Percentiles rank a stretch among this genome's conserved stretches.
Conservation (phyloP, 805 yeast genomes). For the Diddensiella santjacobensis region DNA sequence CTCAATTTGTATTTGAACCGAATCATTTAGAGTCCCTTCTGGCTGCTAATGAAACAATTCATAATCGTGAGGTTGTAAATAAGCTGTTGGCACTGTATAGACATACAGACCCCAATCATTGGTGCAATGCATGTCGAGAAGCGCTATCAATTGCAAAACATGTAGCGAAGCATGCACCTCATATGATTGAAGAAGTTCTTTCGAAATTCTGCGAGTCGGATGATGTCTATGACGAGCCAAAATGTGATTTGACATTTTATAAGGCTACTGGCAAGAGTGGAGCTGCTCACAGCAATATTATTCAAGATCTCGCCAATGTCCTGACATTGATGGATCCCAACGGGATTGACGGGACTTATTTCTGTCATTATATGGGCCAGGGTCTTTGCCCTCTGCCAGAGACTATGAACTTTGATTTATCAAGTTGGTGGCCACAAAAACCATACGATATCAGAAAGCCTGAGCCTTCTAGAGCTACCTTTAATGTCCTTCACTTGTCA, state of each 20-base stretch:
- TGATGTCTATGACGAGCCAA: neutral
- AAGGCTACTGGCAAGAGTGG: neutral
- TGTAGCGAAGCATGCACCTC: slow-evolving; percentile 15
- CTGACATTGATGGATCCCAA: slow-evolving; percentile 49
- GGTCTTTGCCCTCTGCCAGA: slow-evolving; percentile 52
- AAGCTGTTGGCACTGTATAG: slow-evolving; percentile 3
- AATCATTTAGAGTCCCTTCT: neutral
- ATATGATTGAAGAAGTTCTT: slow-evolving; percentile 5
- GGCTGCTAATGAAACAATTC: neutral
- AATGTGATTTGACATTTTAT: slow-evolving; percentile 5
- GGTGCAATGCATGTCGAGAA: slow-evolving; percentile 18
- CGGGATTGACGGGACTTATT: slow-evolving; percentile 55
- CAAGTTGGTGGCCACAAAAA: slow-evolving; percentile 44
- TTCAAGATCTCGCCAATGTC: slow-evolving; percentile 47
- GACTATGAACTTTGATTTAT: slow-evolving; percentile 47
- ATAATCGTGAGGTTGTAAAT: slow-evolving; percentile 1
- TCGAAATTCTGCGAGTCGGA: slow-evolving; percentile 6
- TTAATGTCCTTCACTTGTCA: slow-evolving; percentile 61
- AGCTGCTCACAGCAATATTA: slow-evolving; percentile 19
- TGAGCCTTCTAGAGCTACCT: slow-evolving; percentile 34
- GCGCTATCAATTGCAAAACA: slow-evolving; percentile 13
- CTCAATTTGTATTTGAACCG: no score
- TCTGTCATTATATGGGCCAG: slow-evolving; percentile 51
- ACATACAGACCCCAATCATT: neutral
- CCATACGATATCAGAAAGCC: slow-evolving; percentile 11